phyloP scores from a whole-genome alignment of 768 basidiomycete species.

The Suillus subluteus region DNA sequence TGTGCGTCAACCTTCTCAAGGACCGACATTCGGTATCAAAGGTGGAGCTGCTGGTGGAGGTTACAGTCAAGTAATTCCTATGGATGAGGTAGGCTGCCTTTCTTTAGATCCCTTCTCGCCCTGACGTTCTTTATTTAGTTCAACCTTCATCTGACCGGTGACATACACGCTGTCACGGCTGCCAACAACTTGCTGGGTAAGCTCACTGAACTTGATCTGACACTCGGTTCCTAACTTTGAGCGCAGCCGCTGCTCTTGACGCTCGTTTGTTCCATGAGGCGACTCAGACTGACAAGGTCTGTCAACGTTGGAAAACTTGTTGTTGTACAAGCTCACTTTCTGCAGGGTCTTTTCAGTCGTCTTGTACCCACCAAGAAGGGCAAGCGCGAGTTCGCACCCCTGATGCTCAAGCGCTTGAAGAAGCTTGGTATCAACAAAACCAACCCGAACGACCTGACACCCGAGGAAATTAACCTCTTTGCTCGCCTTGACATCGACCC shows the following conservation, averaged over 20 bases:
- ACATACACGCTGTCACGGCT: conserved; percentile 97
- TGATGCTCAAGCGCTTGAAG: conserved; percentile 94
- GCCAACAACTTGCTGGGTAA: conserved; percentile 94
- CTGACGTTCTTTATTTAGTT: conserved; percentile 54
- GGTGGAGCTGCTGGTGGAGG: conserved; percentile 98
- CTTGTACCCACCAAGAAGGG: conserved; percentile 94
- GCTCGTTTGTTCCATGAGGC: conserved; percentile 98
- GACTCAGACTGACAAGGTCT: conserved; percentile 90
- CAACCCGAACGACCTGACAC: conserved; percentile 87
- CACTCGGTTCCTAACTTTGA: conserved; percentile 8
- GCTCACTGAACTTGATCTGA: conserved; percentile 14
- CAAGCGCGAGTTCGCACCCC: conserved; percentile 89
- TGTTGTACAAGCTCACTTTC: background rate
- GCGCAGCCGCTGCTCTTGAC: conserved; percentile 88
- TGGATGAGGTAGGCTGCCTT: conserved; percentile 78
- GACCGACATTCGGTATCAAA: conserved; percentile 99
- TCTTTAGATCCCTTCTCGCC: background rate
- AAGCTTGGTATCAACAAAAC: conserved; percentile 97
- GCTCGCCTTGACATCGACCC: conserved; percentile 91
- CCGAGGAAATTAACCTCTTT: conserved; percentile 89
- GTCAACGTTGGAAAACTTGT: background rate
- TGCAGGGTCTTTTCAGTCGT: conserved; percentile 81
- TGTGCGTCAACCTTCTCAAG: conserved; percentile 97
- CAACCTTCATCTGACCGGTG: conserved; percentile 94
- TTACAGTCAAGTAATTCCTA: conserved; percentile 98